Base-by-base conservation (phyloP, 148 eudicot genomes). In the Chenopodium berlandieri region DNA sequence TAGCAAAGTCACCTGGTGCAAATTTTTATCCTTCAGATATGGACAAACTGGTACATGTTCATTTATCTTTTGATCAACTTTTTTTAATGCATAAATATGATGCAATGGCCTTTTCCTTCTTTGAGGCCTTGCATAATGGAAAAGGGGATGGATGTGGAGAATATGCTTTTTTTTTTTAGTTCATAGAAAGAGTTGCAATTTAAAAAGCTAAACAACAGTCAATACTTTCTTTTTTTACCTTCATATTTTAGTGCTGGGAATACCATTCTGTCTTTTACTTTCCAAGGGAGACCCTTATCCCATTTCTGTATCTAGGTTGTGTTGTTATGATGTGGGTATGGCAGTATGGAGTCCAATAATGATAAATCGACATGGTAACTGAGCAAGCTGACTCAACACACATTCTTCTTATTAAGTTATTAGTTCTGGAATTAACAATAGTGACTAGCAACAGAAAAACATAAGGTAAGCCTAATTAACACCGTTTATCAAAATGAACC, bases 21-120 rank as follows among this genome's bases (percentile, higher is more conserved):
- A 91, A 91, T 80, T 95, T 95, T 78, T 95, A 95, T 73, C 99
- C 99, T 78, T 87, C 94, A 78, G 97, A 95, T 80, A 95, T 95
- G 99, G 97, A 94, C 82, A 93, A 90, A 88, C 86, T 72, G 97
- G 99, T 95, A 89, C 40, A 22, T 34, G 75, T 52, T 75, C 20
- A 60, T 48, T 34, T 4, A 32, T 60, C 32, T 31, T 25, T 78
- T 71, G 17, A 64, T 31, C 9, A 19, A 27, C 48, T 19, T 27
- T 48, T 77, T 63, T 69, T 16, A 16, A 69, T 50, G 54, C 54
- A 50, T 50, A 50, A 11, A 50, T 50, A 50, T 56, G 22, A 14
- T 56, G 62, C 62, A 56, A 16, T 67, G 40, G 19, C 37, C 47
- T 32, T 31, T 32, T 3, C 9, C 47, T 69, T 67, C 71, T 67